Conservation (phyloP, 1,284 basidiomycete species). For the Pholiota adiposa region DNA sequence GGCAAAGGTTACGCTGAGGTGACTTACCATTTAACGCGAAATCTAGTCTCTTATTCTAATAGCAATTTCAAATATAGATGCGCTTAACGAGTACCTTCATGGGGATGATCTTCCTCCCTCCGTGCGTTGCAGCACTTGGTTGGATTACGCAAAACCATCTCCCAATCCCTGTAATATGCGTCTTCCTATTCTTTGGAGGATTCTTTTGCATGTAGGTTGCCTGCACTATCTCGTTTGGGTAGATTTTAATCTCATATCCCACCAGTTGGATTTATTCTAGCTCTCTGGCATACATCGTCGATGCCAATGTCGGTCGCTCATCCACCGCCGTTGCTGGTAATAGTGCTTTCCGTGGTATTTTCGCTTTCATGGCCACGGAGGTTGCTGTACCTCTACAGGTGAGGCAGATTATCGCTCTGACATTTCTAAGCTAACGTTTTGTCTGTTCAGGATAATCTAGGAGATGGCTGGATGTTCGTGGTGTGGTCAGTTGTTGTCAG, state of each 20-base stretch:
- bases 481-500: conserved; percentile 69
- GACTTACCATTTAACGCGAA: too few species aligned
- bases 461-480: conserved; percentile 71
- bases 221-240: conserved; percentile 12
- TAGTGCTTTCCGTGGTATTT: conserved; percentile 68
- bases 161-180: conserved; percentile 64
- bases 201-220: conserved; percentile 69
- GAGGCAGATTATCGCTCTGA: conserved; percentile 7
- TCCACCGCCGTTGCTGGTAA: conserved; percentile 76
- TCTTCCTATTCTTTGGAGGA: conserved; percentile 67
- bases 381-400: conserved; percentile 71
- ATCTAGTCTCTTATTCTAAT: too few species aligned
- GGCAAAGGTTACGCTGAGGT: conserved; percentile 74
- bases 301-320: conserved; percentile 77
- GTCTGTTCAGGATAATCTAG: conserved; percentile 39
- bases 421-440: neutral
- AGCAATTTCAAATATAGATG: too few species aligned
- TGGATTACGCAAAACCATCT: conserved; percentile 75
- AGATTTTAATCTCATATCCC: neutral
- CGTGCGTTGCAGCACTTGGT: conserved; percentile 69
- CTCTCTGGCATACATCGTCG: conserved; percentile 77
- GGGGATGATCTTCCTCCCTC: conserved; percentile 59
- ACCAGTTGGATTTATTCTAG: conserved; percentile 71
- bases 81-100: conserved; percentile 68
- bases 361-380: conserved; percentile 75